Evolutionary conservation across 2,329 filamentous ascomycete genomes (phyloP).

Genomic region (Neonectria coccinea): DNA sequence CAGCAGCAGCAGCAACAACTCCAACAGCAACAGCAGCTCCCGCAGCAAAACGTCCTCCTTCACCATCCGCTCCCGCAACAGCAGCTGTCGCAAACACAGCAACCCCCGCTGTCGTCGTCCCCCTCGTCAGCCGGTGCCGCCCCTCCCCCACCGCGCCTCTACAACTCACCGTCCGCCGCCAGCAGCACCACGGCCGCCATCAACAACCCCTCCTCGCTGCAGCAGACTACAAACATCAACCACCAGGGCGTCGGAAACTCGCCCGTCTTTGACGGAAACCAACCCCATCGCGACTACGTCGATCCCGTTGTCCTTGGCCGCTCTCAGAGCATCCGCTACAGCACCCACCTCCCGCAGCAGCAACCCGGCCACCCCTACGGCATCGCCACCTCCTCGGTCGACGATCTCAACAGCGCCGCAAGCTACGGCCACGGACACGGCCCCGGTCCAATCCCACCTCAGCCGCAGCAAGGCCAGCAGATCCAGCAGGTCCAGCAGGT

Average conservation of each 20-base stretch:
- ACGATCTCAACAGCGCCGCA: conserved; percentile 51
- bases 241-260: conserved; percentile 40
- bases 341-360: conserved; percentile 48
- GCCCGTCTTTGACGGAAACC: conserved; percentile 50
- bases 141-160: conserved; percentile 49
- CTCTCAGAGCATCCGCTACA: conserved; percentile 65
- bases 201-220: conserved; percentile 48
- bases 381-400: conserved; percentile 55
- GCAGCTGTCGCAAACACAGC: conserved; percentile 36
- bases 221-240: conserved; percentile 46
- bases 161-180: conserved; percentile 45
- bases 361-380: conserved; percentile 48
- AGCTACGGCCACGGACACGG: conserved; percentile 39
- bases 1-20: conserved; percentile 31
- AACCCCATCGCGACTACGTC: conserved; percentile 57
- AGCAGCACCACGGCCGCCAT: conserved; percentile 43
- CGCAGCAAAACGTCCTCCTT: conserved; percentile 42
- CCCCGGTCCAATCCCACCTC: conserved; percentile 24
- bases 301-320: conserved; percentile 58
- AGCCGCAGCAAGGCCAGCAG: conserved; percentile 46
- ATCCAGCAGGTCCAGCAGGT: conserved; percentile 49
- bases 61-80: conserved; percentile 25
- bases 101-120: conserved; percentile 34
- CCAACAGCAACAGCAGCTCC: conserved; percentile 44
- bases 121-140: conserved; percentile 34